Percentiles rank a stretch among this genome's conserved stretches.
phyloP scores from a whole-genome alignment of 805 yeast genomes.

The Candida multigemmis region DNA sequence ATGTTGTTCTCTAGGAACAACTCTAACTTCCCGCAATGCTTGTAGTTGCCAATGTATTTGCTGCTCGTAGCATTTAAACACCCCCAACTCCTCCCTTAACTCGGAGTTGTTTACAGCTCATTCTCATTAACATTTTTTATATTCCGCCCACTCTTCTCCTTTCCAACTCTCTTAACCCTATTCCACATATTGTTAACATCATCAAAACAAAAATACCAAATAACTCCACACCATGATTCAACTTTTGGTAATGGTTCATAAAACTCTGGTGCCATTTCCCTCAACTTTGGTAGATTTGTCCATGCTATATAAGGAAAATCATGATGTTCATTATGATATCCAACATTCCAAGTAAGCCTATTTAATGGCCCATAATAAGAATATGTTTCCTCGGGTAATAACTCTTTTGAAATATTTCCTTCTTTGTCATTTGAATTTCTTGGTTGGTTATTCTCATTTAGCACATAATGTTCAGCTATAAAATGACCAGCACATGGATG shows the following conservation, averaged over 20 bases:
- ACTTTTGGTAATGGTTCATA: constrained; percentile 75
- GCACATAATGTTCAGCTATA: constrained; percentile 86
- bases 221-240: constrained; percentile 69
- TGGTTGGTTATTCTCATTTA: constrained; percentile 45
- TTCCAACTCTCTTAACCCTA: constrained; percentile 62
- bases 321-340: constrained; percentile 91
- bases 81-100: too few species aligned
- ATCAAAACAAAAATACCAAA: constrained; percentile 61
- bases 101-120: too few species aligned
- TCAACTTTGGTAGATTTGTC: constrained; percentile 63
- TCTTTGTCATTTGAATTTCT: constrained; percentile 8
- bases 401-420: constrained; percentile 16
- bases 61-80: too few species aligned
- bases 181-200: constrained; percentile 67
- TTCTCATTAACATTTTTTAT: too few species aligned
- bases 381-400: constrained; percentile 67
- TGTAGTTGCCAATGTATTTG: too few species aligned
- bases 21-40: too few species aligned
- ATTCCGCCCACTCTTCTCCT: constrained; percentile 24
- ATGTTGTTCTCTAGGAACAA: too few species aligned
- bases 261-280: constrained; percentile 66
- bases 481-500: constrained; percentile 96
- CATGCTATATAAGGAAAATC: constrained; percentile 93
- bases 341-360: constrained; percentile 81
- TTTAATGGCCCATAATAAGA: constrained; percentile 82